Conservation (phyloP, 257 asterid species). For the Solanum gracilifrons region DNA sequence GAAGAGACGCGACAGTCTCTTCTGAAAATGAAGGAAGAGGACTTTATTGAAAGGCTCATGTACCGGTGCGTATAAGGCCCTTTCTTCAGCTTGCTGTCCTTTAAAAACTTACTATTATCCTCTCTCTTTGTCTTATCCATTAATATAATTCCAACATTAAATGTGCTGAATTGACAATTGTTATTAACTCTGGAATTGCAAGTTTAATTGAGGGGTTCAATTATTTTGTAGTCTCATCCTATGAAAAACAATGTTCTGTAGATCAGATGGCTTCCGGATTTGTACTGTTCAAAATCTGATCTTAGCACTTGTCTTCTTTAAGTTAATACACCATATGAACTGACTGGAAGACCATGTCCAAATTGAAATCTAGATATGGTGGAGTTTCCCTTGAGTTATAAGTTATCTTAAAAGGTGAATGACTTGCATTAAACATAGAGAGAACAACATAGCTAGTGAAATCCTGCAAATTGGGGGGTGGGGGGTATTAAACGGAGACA, state of each 20-base stretch:
- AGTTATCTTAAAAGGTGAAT: background rate
- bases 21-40: conserved; percentile 96
- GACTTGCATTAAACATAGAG: background rate
- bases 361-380: background rate
- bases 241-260: background rate
- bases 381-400: background rate
- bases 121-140: background rate
- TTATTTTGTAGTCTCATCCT: background rate
- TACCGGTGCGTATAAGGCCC: conserved; percentile 46
- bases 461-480: background rate
- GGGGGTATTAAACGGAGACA: background rate
- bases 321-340: background rate
- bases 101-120: background rate
- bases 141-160: background rate
- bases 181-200: background rate
- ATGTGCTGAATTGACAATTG: background rate
- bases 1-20: conserved; percentile 93
- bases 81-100: background rate
- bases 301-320: background rate
- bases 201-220: background rate
- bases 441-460: background rate
- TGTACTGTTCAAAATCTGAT: background rate
- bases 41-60: conserved; percentile 91
- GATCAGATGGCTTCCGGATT: background rate
- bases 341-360: background rate